Conservation (phyloP, 768 basidiomycete species). For the Kondoa subrosea region DNA sequence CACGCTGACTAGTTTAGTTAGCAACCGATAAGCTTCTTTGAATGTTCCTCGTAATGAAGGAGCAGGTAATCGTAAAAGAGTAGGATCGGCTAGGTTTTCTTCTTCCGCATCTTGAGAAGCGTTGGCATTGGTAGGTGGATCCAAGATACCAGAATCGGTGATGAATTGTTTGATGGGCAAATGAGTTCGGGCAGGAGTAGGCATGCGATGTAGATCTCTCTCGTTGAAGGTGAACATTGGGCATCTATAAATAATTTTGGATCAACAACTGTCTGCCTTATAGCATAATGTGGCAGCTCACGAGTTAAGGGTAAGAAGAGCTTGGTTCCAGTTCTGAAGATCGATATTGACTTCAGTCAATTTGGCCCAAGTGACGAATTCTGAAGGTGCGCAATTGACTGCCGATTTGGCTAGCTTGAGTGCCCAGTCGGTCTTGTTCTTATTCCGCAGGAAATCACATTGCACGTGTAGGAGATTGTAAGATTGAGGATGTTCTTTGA, state of each 20-base stretch:
- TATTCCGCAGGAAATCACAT: constrained; percentile 77
- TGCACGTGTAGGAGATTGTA: constrained; percentile 89
- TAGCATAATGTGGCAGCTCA: constrained; percentile 37
- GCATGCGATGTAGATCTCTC: constrained; percentile 71
- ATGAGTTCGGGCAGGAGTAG: constrained; percentile 62
- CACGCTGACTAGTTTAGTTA: constrained; percentile 75
- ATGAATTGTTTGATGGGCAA: constrained; percentile 73
- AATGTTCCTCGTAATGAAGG: constrained; percentile 90
- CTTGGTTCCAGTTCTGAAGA: constrained; percentile 63
- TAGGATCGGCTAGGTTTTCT: constrained; percentile 83
- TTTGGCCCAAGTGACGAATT: constrained; percentile 98
- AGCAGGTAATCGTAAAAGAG: constrained; percentile 81
- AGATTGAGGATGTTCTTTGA: constrained; percentile 71
- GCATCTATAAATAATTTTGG: constrained; percentile 65
- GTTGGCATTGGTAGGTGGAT: constrained; percentile 8
- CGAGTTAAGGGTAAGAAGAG: constrained; percentile 20
- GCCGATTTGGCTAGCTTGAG: constrained; percentile 80
- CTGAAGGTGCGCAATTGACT: constrained; percentile 94
- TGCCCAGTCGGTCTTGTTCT: constrained; percentile 73
- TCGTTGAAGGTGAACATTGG: constrained; percentile 99
- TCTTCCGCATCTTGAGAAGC: constrained; percentile 49
- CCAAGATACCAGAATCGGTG: constrained; percentile 48
- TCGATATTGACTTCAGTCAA: constrained; percentile 89
- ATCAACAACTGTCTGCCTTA: no score
- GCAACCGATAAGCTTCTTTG: constrained; percentile 77